Percentiles rank a stretch among this genome's conserved stretches.
Conservation (phyloP, 2,329 filamentous ascomycete species). For the Massarina eburnea region DNA sequence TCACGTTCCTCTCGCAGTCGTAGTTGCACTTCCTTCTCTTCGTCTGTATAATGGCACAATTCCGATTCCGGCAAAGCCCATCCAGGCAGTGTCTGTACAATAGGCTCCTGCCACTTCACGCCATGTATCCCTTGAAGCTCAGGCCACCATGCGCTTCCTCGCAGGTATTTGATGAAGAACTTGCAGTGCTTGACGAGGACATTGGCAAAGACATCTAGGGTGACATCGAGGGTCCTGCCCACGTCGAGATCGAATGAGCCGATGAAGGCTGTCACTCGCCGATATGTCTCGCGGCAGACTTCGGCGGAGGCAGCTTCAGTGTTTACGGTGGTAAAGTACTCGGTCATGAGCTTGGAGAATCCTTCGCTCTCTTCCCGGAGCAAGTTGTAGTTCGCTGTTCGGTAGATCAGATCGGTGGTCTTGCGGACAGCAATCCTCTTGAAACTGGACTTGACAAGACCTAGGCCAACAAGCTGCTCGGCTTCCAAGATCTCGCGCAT, state of each 20-base stretch:
- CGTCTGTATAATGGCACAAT: conserved; percentile 65
- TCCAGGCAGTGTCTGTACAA: conserved; percentile 69
- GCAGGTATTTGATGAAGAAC: conserved; percentile 91
- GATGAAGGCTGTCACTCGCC: conserved; percentile 90
- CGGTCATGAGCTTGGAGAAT: conserved; percentile 93
- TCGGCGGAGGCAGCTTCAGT: conserved; percentile 72
- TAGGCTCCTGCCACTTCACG: conserved; percentile 52
- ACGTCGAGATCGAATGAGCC: conserved; percentile 97
- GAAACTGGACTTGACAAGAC: conserved; percentile 84
- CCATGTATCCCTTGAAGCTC: conserved; percentile 59
- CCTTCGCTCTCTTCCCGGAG: conserved; percentile 94
- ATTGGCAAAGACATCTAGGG: conserved; percentile 90
- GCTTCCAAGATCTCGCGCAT: conserved; percentile 86
- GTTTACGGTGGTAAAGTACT: conserved; percentile 87
- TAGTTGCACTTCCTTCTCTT: conserved; percentile 64
- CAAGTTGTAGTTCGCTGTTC: conserved; percentile 95
- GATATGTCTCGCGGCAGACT: conserved; percentile 81
- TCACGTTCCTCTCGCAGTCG: conserved; percentile 68
- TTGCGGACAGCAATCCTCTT: conserved; percentile 80
- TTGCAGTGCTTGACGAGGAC: conserved; percentile 89
- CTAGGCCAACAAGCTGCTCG: conserved; percentile 71
- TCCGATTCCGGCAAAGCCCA: conserved; percentile 79
- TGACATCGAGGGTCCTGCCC: conserved; percentile 89
- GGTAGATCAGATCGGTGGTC: conserved; percentile 89
- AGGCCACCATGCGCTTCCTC: conserved; percentile 97